These are phyloP conservation scores for Chlamydomonas incerta DNA, from an alignment of 139 green algal genomes.

Conservation along the genomic window DNA sequence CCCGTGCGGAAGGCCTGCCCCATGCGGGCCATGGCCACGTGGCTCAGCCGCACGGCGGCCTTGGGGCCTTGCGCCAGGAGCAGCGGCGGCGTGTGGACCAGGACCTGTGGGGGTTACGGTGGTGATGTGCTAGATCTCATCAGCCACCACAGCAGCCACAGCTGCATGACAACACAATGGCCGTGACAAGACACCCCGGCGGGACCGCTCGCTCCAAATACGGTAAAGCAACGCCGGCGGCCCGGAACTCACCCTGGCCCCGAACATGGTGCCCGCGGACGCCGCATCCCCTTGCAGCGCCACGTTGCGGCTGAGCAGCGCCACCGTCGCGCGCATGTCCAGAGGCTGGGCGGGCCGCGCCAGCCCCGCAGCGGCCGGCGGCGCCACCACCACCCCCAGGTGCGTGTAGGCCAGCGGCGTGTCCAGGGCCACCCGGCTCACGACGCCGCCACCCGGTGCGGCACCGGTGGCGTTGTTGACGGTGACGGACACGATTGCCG, in stretches of 20 bases:
- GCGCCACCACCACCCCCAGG: slow-evolving; percentile 30
- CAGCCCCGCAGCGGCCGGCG: background rate
- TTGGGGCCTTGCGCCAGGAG: background rate
- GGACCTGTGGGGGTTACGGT: too few species aligned
- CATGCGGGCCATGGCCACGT: slow-evolving; percentile 55
- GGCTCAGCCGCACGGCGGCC: slow-evolving; percentile 20
- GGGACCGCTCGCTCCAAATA: too few species aligned
- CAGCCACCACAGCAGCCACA: too few species aligned
- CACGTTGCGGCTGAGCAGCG: slow-evolving; percentile 46
- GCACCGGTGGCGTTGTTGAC: background rate
- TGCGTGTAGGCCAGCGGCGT: slow-evolving; percentile 43
- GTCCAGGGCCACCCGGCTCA: slow-evolving; percentile 10
- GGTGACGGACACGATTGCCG: slow-evolving; percentile 18
- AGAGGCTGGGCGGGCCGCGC: background rate
- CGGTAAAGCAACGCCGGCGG: too few species aligned
- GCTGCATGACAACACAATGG: too few species aligned
- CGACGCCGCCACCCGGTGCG: background rate
- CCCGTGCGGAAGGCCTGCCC: slow-evolving; percentile 55
- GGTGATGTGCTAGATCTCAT: too few species aligned
- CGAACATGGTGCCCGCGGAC: slow-evolving; percentile 23
- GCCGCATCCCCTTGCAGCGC: slow-evolving; percentile 39
- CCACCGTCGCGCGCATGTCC: slow-evolving; percentile 47
- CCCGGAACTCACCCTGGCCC: slow-evolving; percentile 37
- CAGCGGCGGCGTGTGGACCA: background rate
- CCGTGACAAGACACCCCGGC: too few species aligned